Conservation (phyloP, 2,329 filamentous ascomycete genomes). For the Fusarium floridanum region DNA sequence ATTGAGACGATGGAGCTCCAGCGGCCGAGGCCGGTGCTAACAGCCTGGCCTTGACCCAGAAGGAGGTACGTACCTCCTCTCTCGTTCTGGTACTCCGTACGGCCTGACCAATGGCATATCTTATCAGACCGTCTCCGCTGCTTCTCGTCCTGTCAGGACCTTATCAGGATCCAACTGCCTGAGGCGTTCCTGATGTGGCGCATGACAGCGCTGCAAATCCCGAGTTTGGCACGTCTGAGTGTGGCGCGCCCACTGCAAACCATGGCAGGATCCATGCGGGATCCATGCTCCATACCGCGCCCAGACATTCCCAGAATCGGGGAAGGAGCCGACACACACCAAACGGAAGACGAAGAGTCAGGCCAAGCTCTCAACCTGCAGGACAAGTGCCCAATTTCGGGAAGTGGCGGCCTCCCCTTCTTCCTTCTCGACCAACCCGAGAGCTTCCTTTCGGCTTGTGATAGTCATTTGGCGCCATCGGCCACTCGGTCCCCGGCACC, state of each 20-base stretch:
- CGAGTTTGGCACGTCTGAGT: neutral
- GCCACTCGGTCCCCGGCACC: constrained; percentile 32
- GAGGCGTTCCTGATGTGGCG: constrained; percentile 25
- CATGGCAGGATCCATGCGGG: neutral
- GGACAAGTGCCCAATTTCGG: constrained; percentile 20
- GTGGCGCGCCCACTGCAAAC: constrained; percentile 4
- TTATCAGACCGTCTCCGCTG: neutral
- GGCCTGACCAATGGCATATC: neutral
- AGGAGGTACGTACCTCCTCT: constrained; percentile 3
- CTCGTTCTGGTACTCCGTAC: neutral
- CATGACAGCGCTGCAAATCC: neutral
- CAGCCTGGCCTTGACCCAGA: neutral
- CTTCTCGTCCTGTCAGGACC: constrained; percentile 3
- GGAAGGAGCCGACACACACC: constrained; percentile 8
- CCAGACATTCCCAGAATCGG: constrained; percentile 23
- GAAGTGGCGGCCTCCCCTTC: constrained; percentile 32
- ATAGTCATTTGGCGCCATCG: constrained; percentile 25
- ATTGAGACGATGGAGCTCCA: neutral
- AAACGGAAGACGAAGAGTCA: constrained; percentile 1
- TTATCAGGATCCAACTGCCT: constrained; percentile 16
- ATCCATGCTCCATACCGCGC: constrained; percentile 5
- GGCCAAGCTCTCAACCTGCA: constrained; percentile 32
- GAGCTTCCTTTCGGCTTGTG: constrained; percentile 42
- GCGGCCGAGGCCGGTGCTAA: neutral
- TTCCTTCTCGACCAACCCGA: constrained; percentile 17